Conservation (phyloP, 768 basidiomycete genomes). For the Kwoniella heveanensis region DNA sequence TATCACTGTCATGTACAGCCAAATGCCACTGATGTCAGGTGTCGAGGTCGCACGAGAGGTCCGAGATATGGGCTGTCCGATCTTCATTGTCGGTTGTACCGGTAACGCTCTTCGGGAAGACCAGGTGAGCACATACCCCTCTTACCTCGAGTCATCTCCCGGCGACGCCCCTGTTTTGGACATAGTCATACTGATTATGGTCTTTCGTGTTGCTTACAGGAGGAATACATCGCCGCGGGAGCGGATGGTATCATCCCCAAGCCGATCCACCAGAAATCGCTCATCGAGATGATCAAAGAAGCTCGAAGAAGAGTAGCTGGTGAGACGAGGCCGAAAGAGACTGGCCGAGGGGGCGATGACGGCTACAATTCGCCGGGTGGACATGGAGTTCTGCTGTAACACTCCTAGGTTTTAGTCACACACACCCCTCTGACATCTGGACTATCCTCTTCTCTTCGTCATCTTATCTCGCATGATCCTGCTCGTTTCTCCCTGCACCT, state of each 20-base stretch:
- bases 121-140: constrained; percentile 23
- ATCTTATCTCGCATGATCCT: no score
- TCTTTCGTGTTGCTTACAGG: constrained; percentile 7
- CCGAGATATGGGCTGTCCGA: constrained; percentile 45
- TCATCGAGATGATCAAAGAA: constrained; percentile 47
- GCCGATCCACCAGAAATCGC: constrained; percentile 49
- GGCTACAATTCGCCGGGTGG: constrained; percentile 12
- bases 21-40: constrained; percentile 56
- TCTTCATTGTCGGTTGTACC: constrained; percentile 54
- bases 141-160: neutral
- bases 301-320: constrained; percentile 48
- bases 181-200: neutral
- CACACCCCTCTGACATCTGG: no score
- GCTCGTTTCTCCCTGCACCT: no score
- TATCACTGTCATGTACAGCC: constrained; percentile 29
- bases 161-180: neutral
- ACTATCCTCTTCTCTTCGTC: no score
- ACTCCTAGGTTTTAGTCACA: no score
- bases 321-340: constrained; percentile 43
- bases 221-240: constrained; percentile 51
- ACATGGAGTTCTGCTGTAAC: neutral
- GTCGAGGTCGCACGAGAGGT: constrained; percentile 52
- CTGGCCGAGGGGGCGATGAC: neutral
- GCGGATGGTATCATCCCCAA: constrained; percentile 55
- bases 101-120: constrained; percentile 56